These are phyloP conservation scores for Chaetomiaceae sp. DNA, from an alignment of 2,329 filamentous ascomycete genomes.

Conservation along the genomic window DNA sequence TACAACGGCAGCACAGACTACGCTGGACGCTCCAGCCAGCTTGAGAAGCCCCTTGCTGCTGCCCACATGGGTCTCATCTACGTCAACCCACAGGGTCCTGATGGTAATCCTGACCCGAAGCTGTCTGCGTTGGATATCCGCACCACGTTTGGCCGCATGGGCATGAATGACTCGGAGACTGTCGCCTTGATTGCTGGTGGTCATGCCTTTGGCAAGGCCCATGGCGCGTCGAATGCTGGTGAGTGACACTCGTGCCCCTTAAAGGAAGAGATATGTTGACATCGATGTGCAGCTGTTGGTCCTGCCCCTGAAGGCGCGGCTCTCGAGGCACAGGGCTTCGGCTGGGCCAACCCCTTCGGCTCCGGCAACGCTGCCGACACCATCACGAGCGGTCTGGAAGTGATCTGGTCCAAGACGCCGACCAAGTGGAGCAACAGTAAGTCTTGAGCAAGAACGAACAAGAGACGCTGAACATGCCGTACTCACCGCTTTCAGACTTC, in stretches of 20 bases:
- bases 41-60: slow-evolving; percentile 64
- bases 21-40: slow-evolving; percentile 43
- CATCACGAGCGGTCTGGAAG: slow-evolving; percentile 73
- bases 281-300: no score
- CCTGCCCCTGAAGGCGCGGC: slow-evolving; percentile 55
- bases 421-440: slow-evolving; percentile 65
- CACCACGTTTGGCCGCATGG: slow-evolving; percentile 72
- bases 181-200: slow-evolving; percentile 75
- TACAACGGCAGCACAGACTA: slow-evolving; percentile 54
- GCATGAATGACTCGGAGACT: slow-evolving; percentile 79
- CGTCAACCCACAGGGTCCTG: slow-evolving; percentile 75
- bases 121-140: slow-evolving; percentile 69
- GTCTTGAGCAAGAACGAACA: no score
- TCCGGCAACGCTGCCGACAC: slow-evolving; percentile 66
- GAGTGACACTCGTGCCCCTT: no score
- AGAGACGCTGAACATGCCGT: no score
- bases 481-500: slow-evolving; percentile 39
- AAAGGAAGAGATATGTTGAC: no score
- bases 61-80: slow-evolving; percentile 77
- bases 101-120: slow-evolving; percentile 65
- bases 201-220: slow-evolving; percentile 76
- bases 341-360: slow-evolving; percentile 63
- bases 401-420: slow-evolving; percentile 73
- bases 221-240: slow-evolving; percentile 50
- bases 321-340: slow-evolving; percentile 65